Evolutionary conservation across 371 early-diverging fungal species (phyloP), one percentile per base, ranked within the genome.

Genomic region (Saksenaea oblongispora): DNA sequence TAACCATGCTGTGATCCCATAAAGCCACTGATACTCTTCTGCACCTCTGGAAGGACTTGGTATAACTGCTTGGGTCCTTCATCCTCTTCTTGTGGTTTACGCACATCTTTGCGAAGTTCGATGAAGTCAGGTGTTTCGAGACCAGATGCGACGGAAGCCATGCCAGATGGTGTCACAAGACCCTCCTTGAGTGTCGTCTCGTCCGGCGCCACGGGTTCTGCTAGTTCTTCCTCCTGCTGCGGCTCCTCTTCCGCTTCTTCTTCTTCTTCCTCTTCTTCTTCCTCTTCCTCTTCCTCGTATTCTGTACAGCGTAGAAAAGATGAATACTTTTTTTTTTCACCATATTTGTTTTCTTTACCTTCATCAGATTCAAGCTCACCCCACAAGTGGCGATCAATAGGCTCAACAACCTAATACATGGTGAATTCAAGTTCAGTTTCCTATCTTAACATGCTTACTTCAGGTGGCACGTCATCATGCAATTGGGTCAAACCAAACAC

Each of bases 1-100:
- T 98, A 98, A 10, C 91, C 91, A 69, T 94, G 95, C 69, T 93
- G 91, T 51, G 94, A 93, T 34, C 95, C 98, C 97, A 98, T 96
- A 67, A 96, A 93, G 8, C 95, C 96, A 4, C 83, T 75, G 42
- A 92, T 84, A n/a, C 82, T 73, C 56, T 88, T 86, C 53, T 89
- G 85, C 35, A 87, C 84, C 72, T 96, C 90, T 14, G 93, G 94
- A 54, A 98, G 67, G n/a, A 98, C 91, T 18, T 90, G 91, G 72
- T 95, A 98, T 28, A 98, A 78, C 54, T 88, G 88, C 62, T 88
- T 90, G 9, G 90, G 87, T n/a, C 80, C 86, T 15, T 87, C 89
- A 54, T 89, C 91, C 34, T 76, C 77, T 9, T 67, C 69, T 13
- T 65, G 75, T 41, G 63, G 35, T 18, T 65, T 63, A 59, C 74